Evolutionary conservation across 495 filamentous ascomycete genomes (phyloP).

Genomic region (Chaetomium cochliodes): DNA sequence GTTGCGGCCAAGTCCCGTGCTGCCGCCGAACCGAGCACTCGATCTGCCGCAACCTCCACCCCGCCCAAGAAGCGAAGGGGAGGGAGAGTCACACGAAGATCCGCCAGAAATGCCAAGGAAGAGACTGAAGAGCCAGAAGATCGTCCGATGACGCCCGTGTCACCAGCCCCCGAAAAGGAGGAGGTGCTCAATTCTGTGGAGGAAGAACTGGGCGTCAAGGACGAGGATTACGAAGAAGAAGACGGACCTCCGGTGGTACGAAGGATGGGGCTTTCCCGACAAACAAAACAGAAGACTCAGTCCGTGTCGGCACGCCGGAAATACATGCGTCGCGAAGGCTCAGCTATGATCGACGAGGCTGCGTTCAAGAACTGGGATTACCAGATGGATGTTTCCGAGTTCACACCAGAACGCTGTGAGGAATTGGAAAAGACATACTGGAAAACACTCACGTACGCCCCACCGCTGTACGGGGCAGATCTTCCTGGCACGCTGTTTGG

Average conservation of each 20-base stretch:
- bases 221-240: constrained; percentile 48
- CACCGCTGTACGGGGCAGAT: constrained; percentile 93
- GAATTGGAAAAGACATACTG: constrained; percentile 93
- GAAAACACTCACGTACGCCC: constrained; percentile 92
- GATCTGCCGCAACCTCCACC: constrained; percentile 26
- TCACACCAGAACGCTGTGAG: constrained; percentile 83
- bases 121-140: constrained; percentile 41
- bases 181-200: constrained; percentile 49
- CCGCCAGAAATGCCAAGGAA: constrained; percentile 32
- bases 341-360: constrained; percentile 74
- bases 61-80: constrained; percentile 39
- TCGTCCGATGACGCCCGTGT: constrained; percentile 56
- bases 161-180: constrained; percentile 45
- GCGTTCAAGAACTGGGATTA: constrained; percentile 89
- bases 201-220: constrained; percentile 43
- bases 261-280: constrained; percentile 43
- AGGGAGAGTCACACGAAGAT: constrained; percentile 30
- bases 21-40: constrained; percentile 29
- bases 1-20: constrained; percentile 33
- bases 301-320: constrained; percentile 67
- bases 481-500: constrained; percentile 96
- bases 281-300: constrained; percentile 51
- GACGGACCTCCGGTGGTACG: constrained; percentile 36
- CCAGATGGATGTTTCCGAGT: constrained; percentile 78
- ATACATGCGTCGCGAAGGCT: constrained; percentile 72